Evolutionary conservation across 495 filamentous ascomycete species (phyloP), one percentile per base, ranked within the genome.

Genomic region (Lichenothelia convexa): DNA sequence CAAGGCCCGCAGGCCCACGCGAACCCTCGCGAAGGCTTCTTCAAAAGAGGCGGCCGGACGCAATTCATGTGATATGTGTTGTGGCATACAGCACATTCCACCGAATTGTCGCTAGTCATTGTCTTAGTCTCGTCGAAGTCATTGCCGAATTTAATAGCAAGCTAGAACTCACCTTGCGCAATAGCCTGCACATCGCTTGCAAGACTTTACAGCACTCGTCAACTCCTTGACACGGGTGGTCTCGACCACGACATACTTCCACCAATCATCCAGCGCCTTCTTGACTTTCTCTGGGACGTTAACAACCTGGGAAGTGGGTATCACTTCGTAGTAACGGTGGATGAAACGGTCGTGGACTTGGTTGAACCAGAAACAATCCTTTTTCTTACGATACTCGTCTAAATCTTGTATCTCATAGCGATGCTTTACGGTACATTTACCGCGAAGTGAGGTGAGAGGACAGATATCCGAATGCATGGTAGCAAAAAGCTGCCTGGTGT

Each of bases 41-140:
- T 95, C 26, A 84, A 71, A 40, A 99, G 55, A 24, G 81, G 83
- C 21, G 89, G 89, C 38, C 78, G 79, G 32, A 99, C 91, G 52
- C 89, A 99, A 50, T 80, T 80, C 89, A 99, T 94, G 60, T 99
- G 89, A 60, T 94, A 99, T 6, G 87, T 94, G 48, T 84, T 73
- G 45, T 72, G 70, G 56, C 89, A 99, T 36, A 92, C 80, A 20
- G 91, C 89, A 56, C 89, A 99, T 47, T 95, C 87, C 21, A 99
- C 89, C 18, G 89, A 95, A 55, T 95, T 82, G 49, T 78, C 75
- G 45, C 84, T 87, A 53, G 6, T 26, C 5, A 34, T 29, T 29
- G 11, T 15, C 12, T 38, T 18, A 21, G 26, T 15, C 19, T 33
- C 1, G n/a, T 19, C 7, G 9, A 22, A 22, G 17, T 12, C 8